Evolutionary conservation across 352 stramenopile species (phyloP), one percentile per base, ranked within the genome.

Genomic region (Phytophthora crassamura): DNA sequence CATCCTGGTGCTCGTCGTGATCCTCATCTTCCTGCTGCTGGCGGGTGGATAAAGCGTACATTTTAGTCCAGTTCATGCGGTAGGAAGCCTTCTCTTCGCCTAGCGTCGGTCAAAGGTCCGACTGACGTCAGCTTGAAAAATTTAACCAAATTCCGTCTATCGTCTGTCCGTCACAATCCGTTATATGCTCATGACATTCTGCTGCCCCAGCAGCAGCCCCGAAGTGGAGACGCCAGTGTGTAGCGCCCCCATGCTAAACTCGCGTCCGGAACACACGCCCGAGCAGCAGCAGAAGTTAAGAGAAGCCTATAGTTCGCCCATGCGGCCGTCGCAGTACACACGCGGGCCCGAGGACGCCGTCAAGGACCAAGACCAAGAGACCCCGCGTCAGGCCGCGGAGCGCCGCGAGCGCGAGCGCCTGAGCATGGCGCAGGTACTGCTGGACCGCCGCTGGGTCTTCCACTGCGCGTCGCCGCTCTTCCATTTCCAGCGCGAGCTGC

Each of bases 1-100:
- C 61, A 97, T 97, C 74, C 66, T 95, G 56, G 77, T 97, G 39
- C 75, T 97, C 25, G 69, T 90, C 48, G 75, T 88, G 55, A 93
- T 97, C 61, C 82, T 97, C 62, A 86, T 96, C 49, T 90, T 97
- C 69, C 77, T 97, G 15, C 72, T 97, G n/a, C 59, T 97, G 30
- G 80, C 83, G 4, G 86, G 88, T 30, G 81, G 83, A 46, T 85
- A 69, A 70, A 28, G 43, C 28, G 32, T 34, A 9, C 15, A 38
- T 38, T 36, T 64, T 59, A 62, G 35, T 56, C 56, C 14, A 70
- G 63, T 65, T 36, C 25, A 48, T 11, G 18, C 11, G 25, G 43
- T 22, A 38, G 43, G 25, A 30, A 30, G 25, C 22, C 22, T 6
- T 28, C 25, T 0, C 25, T 28, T 28, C 25, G 25, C 25, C 25